phyloP scores from a whole-genome alignment of 2,329 filamentous ascomycete species.

The Botrytis porri region DNA sequence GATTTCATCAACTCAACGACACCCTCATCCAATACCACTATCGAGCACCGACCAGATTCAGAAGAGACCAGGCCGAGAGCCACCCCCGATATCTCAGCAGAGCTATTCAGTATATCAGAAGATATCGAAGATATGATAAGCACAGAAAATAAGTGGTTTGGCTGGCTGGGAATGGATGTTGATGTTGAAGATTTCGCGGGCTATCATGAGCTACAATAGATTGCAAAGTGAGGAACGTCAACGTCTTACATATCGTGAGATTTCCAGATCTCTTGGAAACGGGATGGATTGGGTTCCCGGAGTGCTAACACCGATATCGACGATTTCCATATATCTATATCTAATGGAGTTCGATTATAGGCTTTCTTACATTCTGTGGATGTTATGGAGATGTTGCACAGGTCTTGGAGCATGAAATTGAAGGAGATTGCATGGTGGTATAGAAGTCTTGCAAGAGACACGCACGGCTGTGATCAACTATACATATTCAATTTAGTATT shows the following conservation, averaged over 20 bases:
- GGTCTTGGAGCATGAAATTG: not conserved
- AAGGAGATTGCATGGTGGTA: not conserved
- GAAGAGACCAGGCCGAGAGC: not conserved
- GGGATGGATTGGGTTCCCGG: fast-evolving
- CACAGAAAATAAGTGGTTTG: not conserved
- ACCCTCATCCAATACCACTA: not conserved
- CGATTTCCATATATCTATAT: not conserved
- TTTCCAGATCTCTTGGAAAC: not conserved
- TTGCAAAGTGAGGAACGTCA: no score
- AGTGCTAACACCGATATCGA: not conserved
- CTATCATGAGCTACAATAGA: no score
- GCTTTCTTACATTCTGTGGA: not conserved
- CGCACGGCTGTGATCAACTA: not conserved
- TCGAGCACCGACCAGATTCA: not conserved
- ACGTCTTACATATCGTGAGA: not conserved
- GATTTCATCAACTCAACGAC: not conserved
- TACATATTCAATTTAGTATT: not conserved
- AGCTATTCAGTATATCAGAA: no score
- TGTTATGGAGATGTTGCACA: not conserved
- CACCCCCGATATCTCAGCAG: not conserved
- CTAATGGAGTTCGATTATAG: not conserved
- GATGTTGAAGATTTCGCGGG: no score
- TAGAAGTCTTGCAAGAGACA: not conserved
- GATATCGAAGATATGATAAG: not conserved
- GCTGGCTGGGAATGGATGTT: not conserved